Percentiles rank a stretch among this genome's conserved stretches.
phyloP scores from a whole-genome alignment of 257 asterid genomes.

The Nicotiana noctiflora region DNA sequence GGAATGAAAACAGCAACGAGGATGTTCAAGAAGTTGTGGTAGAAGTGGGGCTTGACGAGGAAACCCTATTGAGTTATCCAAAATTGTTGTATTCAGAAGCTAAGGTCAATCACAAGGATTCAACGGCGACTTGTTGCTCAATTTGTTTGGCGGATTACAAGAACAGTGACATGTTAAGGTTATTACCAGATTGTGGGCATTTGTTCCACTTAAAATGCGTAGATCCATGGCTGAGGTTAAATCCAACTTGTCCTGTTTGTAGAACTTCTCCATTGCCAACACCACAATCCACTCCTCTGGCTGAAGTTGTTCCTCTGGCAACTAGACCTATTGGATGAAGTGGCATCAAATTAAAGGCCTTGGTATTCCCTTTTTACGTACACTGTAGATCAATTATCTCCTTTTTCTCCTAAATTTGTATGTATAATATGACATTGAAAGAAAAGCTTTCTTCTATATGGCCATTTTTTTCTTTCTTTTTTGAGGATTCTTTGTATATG shows the following conservation, averaged over 20 bases:
- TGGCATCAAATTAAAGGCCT: not conserved
- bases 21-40: constrained; percentile 1
- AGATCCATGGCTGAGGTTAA: constrained; percentile 79
- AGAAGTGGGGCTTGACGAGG: constrained; percentile 71
- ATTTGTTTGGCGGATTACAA: constrained; percentile 79
- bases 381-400: not conserved
- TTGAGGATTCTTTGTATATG: too few relatives aligned
- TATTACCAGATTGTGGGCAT: constrained; percentile 80
- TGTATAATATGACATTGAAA: not conserved
- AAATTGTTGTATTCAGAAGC: constrained; percentile 58
- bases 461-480: too few relatives aligned
- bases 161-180: constrained; percentile 44
- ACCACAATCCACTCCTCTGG: constrained; percentile 71
- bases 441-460: not conserved
- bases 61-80: constrained; percentile 58
- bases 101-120: constrained; percentile 37
- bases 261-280: constrained; percentile 83
- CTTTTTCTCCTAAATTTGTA: not conserved
- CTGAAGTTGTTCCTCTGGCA: constrained; percentile 74
- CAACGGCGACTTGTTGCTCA: constrained; percentile 67
- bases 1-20: not conserved
- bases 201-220: constrained; percentile 73
- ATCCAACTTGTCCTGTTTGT: constrained; percentile 92
- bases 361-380: not conserved
- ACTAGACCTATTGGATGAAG: constrained; percentile 43